Base-by-base conservation (phyloP, 108 stramenopile genomes). In the Seminavis robusta region DNA sequence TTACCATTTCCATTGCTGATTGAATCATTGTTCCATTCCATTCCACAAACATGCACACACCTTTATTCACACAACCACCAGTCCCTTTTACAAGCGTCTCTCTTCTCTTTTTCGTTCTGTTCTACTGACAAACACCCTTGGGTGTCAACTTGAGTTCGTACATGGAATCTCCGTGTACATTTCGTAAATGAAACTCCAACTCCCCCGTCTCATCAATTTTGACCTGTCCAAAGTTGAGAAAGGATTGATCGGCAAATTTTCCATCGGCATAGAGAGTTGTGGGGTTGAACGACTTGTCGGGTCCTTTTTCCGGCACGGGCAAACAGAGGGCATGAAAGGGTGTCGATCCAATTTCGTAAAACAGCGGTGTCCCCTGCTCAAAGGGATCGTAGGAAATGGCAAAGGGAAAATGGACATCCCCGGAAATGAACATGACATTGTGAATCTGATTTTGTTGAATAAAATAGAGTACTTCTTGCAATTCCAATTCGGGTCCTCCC, bases 361-460 rank as follows among this genome's bases (percentile, higher is more conserved):
- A 9, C 8, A 52, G 50, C 13, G 50, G 50, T 52, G 15, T 32
- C 7, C 50, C 50, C 25, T 25, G 15, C 25, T 37, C 7, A 27
- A 52, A 52, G 7, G 50, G 50, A 52, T 52, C 50, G 50, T 52
- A 52, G 15, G 50, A 52, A 9, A 36, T 15, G 13, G 27, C 50
- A 16, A 29, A 52, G 26, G 50, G 50, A 41, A 62, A 73, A 60
- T 73, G 72, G 6, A 73, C 72, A 57, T 73, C 72, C 8, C 65
- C 67, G 13, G 72, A 39, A 13, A 73, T 28, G 5, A 65, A 73
- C 1, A 73, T 54, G 1, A 66, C 72, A 17, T 32, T 40, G 1
- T n/a, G 15, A 52, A 73, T 73, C 4, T 62, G 40, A 27, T 73
- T 61, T 16, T 60, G 54, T 24, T 66, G 19, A 30, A 73, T 67